Base-by-base conservation (phyloP, 768 basidiomycete species). In the Russula dissimulans region DNA sequence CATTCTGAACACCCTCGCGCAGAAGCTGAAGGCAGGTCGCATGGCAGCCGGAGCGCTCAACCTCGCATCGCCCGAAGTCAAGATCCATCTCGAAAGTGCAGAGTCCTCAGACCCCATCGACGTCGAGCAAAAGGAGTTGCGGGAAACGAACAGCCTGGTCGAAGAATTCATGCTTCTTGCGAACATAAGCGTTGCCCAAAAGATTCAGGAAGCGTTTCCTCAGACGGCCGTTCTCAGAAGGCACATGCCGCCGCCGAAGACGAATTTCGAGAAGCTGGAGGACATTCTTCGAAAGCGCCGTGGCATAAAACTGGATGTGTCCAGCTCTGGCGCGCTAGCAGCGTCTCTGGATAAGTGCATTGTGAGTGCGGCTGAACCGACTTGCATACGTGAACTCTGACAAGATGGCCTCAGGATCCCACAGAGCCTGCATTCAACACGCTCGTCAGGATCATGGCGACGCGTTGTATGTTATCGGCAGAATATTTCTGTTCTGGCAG, bases 161-260 rank as follows among this genome's bases (percentile, higher is more conserved):
- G 97, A 99, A 72, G 97, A 98, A 72, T 97, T 99, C 74, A 99
- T 99, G 97, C 76, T 99, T 64, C 84, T 99, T 60, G 95, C 97
- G 6, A 99, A 98, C 67, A 89, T 95, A 66, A 91, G 87, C 65
- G 97, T 97, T 1, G 95, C 97, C 6, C 73, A 76, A 65, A 90
- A 88, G 73, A 97, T 97, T 15, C 89, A 95, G 68, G 91, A 95
- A 67, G 85, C 87, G 0, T 99, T 95, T 77, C 95, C 97, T 1
- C 89, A 92, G 70, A 98, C 95, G 1, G 91, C 95, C 3, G 95
- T 99, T 0, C 75, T 98, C 54, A 81, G 94, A 67, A 89, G 95
- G 9, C 95, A 97, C 75, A 71, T 91, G 58, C 90, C 93, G 8
- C 97, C 97, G 3, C 97, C 97, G 1, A 81, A 81, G 65, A 83